Base-by-base conservation (phyloP, 108 stramenopile species). In the Nannochloropsis salina region DNA sequence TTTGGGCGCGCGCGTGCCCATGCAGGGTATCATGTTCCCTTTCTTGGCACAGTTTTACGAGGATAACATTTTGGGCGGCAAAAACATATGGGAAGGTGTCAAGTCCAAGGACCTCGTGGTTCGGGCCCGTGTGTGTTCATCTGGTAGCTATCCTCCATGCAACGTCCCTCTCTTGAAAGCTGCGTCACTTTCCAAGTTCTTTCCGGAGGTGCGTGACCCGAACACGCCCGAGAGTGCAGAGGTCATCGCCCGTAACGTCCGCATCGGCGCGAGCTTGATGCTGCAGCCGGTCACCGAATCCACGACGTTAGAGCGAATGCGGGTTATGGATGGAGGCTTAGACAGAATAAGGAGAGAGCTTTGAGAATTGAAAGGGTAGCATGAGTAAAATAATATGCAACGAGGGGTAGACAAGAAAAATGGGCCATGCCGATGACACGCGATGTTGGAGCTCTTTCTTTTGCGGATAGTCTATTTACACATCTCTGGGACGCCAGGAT, bases 1-100 rank as follows among this genome's bases (percentile, higher is more conserved):
- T 15, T n/a, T 74, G 61, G 61, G 61, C 8, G 61, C 61, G 20
- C 61, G 61, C 4, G 61, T 74, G 6, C 61, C 61, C 20, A 74
- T 74, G 61, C 20, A 74, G 8, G 61, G 61, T 15, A 6, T 74
- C 6, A 74, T 74, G 8, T 74, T 74, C 61, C 61, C 61, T 74
- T 74, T 74, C 61, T 8, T 74, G 61, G 61, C 61, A 74, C 61
- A 74, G 61, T 74, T 74, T n/a, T 74, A 74, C 8, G 61, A 74
- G 8, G 61, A n/a, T n/a, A 74, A 74, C 61, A 74, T 74, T n/a
- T n/a, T 74, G 6, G 61, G 6, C 6, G 61, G 61, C 6, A n/a
- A 3, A n/a, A n/a, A n/a, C 61, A n/a, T 15, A 8, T 74, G 61
- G 61, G 20, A 74, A 8, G 61, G n/a, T 15, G 61, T n/a, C 61